A percentile compares a stretch with the other conserved stretches of the same genome.
phyloP scores from a whole-genome alignment of 441 rosid species.

The Arabidopsis lyrata region DNA sequence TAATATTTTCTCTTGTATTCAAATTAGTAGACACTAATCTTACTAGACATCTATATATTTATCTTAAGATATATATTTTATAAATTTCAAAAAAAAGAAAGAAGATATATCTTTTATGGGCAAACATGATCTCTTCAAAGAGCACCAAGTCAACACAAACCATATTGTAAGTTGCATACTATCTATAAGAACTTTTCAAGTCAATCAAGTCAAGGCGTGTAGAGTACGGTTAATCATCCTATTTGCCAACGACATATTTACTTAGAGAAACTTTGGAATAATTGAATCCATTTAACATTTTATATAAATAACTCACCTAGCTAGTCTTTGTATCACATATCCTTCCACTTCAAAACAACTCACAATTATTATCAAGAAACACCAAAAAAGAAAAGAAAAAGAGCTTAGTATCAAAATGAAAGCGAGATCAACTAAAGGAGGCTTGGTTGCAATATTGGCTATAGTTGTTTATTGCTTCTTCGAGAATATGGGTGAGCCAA shows the following conservation, averaged over 20 bases:
- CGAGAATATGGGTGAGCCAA: conserved; percentile 31
- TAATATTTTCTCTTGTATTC: not conserved
- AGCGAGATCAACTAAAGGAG: conserved; percentile 30
- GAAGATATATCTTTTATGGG: not conserved
- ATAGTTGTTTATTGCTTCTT: conserved; percentile 31
- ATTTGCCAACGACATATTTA: conserved; percentile 21
- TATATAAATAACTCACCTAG: conserved; percentile 27
- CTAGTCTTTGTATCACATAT: conserved; percentile 9
- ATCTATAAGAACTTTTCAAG: not conserved
- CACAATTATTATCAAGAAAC: not conserved
- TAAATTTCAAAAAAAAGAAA: too few relatives aligned
- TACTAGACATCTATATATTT: not conserved
- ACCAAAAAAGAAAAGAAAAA: not conserved
- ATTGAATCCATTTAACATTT: conserved; percentile 9
- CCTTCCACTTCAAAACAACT: not conserved
- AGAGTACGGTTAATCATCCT: conserved; percentile 9
- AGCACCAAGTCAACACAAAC: conserved; percentile 34
- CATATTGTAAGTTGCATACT: conserved; percentile 26
- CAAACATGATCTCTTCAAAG: not conserved
- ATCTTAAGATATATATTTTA: not conserved
- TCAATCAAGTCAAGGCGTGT: conserved; percentile 38
- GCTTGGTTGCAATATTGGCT: conserved; percentile 28
- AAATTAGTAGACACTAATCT: not conserved
- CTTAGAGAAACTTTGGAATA: conserved; percentile 1
- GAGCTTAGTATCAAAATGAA: conserved; percentile 24